Percentiles rank a stretch among this genome's conserved stretches.
phyloP scores from a whole-genome alignment of 805 yeast species.

The Yamadazyma scolyti region DNA sequence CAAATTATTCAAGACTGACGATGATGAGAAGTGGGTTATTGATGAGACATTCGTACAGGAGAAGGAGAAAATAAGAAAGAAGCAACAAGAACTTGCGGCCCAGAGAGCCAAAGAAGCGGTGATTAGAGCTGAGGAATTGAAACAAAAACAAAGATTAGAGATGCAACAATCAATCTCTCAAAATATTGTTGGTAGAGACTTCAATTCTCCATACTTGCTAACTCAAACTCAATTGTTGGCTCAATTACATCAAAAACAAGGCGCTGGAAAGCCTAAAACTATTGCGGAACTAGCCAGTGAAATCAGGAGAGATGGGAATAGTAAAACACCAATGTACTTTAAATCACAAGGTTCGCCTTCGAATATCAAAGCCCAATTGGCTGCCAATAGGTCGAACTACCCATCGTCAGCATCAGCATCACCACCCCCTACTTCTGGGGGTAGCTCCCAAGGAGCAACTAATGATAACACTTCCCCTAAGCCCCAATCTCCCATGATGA shows the following conservation, averaged over 20 bases:
- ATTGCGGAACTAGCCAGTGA: conserved; percentile 43
- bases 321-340: conserved; percentile 33
- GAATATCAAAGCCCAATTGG: conserved; percentile 43
- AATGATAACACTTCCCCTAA: conserved; percentile 5
- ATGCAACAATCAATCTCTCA: conserved; percentile 24
- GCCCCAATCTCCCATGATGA: conserved; percentile 32
- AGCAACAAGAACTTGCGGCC: conserved; percentile 62
- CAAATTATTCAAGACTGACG: conserved; percentile 60
- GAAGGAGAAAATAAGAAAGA: conserved; percentile 65
- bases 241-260: conserved; percentile 17
- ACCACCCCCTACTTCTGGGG: conserved; percentile 10
- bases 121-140: conserved; percentile 47
- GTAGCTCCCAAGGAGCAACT: conserved; percentile 12
- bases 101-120: conserved; percentile 57
- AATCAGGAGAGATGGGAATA: conserved; percentile 29
- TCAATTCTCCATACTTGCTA: conserved; percentile 19
- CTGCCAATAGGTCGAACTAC: conserved; percentile 37
- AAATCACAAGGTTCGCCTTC: conserved; percentile 20
- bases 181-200: conserved; percentile 21
- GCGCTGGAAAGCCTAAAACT: conserved; percentile 31
- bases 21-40: conserved; percentile 89
- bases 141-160: conserved; percentile 38
- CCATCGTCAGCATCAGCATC: conserved; percentile 18
- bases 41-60: conserved; percentile 84
- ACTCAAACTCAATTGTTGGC: conserved; percentile 19